Conservation (phyloP, 2,329 filamentous ascomycete genomes). For the Fusarium sambucinum region DNA sequence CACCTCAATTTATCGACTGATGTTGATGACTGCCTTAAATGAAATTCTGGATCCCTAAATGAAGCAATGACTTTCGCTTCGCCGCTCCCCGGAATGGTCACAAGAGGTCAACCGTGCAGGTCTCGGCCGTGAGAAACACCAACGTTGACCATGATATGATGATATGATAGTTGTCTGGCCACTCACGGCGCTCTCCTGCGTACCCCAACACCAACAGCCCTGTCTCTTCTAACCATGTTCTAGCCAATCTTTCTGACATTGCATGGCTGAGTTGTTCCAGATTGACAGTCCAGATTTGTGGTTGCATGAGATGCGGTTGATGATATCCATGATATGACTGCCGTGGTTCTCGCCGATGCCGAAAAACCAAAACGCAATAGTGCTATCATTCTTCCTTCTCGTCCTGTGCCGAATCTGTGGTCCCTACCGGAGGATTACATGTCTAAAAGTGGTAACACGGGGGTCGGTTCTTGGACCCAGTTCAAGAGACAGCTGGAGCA, state of each 20-base stretch:
- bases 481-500: background rate
- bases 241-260: conserved; percentile 1
- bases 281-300: conserved; percentile 37
- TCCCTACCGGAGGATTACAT: conserved; percentile 15
- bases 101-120: conserved; percentile 24
- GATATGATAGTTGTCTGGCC: conserved; percentile 33
- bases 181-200: conserved; percentile 33
- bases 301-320: conserved; percentile 39
- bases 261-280: conserved; percentile 18
- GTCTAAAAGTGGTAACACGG: conserved; percentile 6
- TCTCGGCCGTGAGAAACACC: conserved; percentile 10
- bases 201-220: conserved; percentile 32
- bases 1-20: conserved; percentile 42
- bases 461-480: conserved; percentile 5
- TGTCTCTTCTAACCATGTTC: conserved; percentile 28
- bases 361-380: conserved; percentile 1
- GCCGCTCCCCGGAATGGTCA: conserved; percentile 11
- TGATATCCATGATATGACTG: conserved; percentile 21
- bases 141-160: conserved; percentile 38
- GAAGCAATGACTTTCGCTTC: conserved; percentile 21
- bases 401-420: background rate
- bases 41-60: conserved; percentile 16
- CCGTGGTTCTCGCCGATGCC: conserved; percentile 30
- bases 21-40: conserved; percentile 27
- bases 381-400: conserved; percentile 1